These are phyloP conservation scores for Fraxinus sp. DNA, from an alignment of 305 asterid species.

Conservation along the genomic window DNA sequence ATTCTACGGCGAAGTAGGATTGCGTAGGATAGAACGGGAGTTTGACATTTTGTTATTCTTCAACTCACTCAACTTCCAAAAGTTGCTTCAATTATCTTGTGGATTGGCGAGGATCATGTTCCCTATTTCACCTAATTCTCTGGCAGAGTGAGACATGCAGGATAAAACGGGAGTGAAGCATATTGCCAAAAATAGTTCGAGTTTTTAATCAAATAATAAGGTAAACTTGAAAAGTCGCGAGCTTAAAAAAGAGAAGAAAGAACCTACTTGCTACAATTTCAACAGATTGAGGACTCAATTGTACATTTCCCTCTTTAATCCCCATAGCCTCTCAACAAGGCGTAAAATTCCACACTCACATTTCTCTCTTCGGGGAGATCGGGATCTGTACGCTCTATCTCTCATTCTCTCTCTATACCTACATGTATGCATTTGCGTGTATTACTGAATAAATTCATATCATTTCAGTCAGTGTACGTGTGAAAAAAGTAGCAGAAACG, in stretches of 20 bases:
- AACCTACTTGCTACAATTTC: neutral
- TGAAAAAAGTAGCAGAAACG: neutral
- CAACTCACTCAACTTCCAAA: neutral
- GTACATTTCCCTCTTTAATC: neutral
- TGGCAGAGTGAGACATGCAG: neutral
- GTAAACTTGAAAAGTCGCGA: neutral
- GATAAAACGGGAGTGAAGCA: neutral
- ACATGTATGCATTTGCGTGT: neutral
- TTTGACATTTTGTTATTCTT: neutral
- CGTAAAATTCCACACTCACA: neutral
- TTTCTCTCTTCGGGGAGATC: neutral
- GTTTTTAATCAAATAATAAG: neutral
- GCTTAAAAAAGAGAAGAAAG: neutral
- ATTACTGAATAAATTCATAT: neutral
- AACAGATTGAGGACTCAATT: neutral
- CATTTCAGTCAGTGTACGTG: neutral
- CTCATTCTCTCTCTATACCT: neutral
- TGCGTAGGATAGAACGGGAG: neutral
- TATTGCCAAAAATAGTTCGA: neutral
- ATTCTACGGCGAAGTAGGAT: neutral
- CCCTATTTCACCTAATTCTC: neutral
- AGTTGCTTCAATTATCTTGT: neutral
- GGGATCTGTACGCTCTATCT: constrained; percentile 12
- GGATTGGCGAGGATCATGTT: neutral
- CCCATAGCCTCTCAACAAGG: neutral